Evolutionary conservation across 2,329 filamentous ascomycete genomes (phyloP).

Genomic region (Venturia effusa): DNA sequence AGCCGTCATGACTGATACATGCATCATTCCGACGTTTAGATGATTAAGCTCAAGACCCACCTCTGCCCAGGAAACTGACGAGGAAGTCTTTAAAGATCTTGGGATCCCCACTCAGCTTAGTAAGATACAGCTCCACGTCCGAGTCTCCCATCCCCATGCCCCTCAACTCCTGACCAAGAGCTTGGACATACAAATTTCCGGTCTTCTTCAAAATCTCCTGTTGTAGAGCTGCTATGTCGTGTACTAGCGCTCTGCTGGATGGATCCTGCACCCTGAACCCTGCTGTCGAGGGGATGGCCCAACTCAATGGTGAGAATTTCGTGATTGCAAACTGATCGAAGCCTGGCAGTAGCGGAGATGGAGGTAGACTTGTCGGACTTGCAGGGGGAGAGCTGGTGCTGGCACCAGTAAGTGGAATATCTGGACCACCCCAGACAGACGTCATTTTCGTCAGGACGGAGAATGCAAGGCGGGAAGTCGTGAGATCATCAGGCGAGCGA

Average conservation of each 20-base stretch:
- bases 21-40: not conserved
- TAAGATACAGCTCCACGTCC: slow-evolving; percentile 53
- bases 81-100: slow-evolving; percentile 11
- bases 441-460: slow-evolving; percentile 75
- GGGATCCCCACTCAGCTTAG: slow-evolving; percentile 17
- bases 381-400: slow-evolving; percentile 23
- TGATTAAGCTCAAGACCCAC: not conserved
- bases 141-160: slow-evolving; percentile 55
- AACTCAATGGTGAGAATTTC: slow-evolving; percentile 79
- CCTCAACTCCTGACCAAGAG: slow-evolving; percentile 56
- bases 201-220: slow-evolving; percentile 86
- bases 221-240: slow-evolving; percentile 78
- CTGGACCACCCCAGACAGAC: slow-evolving; percentile 79
- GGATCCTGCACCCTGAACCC: slow-evolving; percentile 78
- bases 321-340: slow-evolving; percentile 88
- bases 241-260: slow-evolving; percentile 76
- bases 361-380: slow-evolving; percentile 14
- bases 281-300: slow-evolving; percentile 72
- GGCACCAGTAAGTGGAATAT: slow-evolving; percentile 33
- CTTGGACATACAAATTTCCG: slow-evolving; percentile 65
- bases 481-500: slow-evolving; percentile 59
- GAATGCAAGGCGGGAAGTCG: slow-evolving; percentile 65
- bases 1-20: not conserved
- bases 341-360: slow-evolving; percentile 56
- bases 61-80: slow-evolving; percentile 10